These are phyloP conservation scores for Sphaerulina populicola DNA, from an alignment of 2,329 filamentous ascomycete species.

Conservation along the genomic window DNA sequence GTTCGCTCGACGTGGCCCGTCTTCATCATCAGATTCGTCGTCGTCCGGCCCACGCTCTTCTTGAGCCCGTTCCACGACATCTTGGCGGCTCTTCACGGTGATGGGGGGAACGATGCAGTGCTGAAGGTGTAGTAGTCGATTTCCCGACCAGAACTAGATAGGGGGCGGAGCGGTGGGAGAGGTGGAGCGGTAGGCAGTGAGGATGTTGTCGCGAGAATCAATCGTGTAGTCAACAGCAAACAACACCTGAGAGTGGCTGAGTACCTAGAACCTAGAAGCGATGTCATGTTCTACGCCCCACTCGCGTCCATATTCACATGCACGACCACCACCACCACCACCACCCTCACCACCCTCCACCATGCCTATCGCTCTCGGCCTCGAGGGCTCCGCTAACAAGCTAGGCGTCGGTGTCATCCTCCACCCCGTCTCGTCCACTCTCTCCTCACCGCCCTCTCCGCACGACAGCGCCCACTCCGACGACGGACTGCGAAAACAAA, in stretches of 20 bases:
- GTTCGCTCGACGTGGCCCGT: conserved; percentile 97
- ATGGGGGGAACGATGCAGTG: neutral
- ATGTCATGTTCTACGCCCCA: neutral
- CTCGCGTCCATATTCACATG: conserved; percentile 3
- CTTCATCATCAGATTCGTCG: conserved; percentile 99
- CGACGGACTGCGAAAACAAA: conserved; percentile 23
- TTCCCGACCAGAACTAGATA: neutral
- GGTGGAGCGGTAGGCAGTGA: neutral
- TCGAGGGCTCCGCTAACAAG: conserved; percentile 97
- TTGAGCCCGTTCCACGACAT: conserved; percentile 54
- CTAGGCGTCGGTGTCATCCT: conserved; percentile 87
- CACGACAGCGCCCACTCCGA: conserved; percentile 32
- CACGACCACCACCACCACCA: neutral
- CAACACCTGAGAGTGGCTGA: neutral
- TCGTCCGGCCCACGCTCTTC: conserved; percentile 75
- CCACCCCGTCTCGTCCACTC: conserved; percentile 49
- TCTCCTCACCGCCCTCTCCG: conserved; percentile 24
- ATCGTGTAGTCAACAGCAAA: neutral
- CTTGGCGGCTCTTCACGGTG: conserved; percentile 27
- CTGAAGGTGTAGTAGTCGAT: neutral
- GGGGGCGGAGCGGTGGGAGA: neutral
- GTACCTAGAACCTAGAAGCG: too few relatives aligned
- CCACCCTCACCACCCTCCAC: conserved; percentile 1
- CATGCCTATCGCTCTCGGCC: conserved; percentile 56
- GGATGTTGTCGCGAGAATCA: neutral